These are phyloP conservation scores for Globisporangium splendens DNA, from an alignment of 352 stramenopile species.

Conservation along the genomic window DNA sequence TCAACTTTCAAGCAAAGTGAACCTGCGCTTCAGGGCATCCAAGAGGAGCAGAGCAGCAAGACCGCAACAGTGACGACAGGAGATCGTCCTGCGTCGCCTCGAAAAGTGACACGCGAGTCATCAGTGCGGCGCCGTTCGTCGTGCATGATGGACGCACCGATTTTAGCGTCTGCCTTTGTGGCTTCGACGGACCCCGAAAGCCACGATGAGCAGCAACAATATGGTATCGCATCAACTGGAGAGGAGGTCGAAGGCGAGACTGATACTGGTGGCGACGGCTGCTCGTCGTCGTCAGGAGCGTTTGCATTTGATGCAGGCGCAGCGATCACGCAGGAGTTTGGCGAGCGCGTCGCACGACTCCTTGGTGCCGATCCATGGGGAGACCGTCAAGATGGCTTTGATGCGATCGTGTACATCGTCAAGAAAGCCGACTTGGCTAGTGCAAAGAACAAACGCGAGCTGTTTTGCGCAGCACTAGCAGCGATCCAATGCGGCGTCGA, in stretches of 20 bases:
- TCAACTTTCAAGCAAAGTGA: conserved; percentile 2
- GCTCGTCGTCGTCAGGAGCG: conserved; percentile 6
- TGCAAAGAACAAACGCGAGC: conserved; percentile 34
- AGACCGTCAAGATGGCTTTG: conserved; percentile 76
- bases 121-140: conserved; percentile 17
- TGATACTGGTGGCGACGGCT: not conserved
- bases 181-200: conserved; percentile 12
- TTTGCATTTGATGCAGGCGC: conserved; percentile 57
- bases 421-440: conserved; percentile 58
- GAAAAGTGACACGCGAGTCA: conserved; percentile 11
- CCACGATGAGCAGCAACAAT: conserved; percentile 16
- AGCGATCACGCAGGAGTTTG: conserved; percentile 65
- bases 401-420: conserved; percentile 59
- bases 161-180: conserved; percentile 48
- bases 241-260: conserved; percentile 7
- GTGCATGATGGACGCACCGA: conserved; percentile 38
- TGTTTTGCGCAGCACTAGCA: conserved; percentile 64
- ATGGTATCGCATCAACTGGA: not conserved
- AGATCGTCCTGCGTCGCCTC: conserved; percentile 14
- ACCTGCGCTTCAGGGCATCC: conserved; percentile 38
- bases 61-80: conserved; percentile 4
- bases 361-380: conserved; percentile 74
- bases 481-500: conserved; percentile 72
- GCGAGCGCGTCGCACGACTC: conserved; percentile 62
- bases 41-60: conserved; percentile 21